A percentile compares a stretch with the other conserved stretches of the same genome.
Evolutionary conservation across 371 early-diverging fungal genomes (phyloP).

Genomic region (Coemansia sp.): DNA sequence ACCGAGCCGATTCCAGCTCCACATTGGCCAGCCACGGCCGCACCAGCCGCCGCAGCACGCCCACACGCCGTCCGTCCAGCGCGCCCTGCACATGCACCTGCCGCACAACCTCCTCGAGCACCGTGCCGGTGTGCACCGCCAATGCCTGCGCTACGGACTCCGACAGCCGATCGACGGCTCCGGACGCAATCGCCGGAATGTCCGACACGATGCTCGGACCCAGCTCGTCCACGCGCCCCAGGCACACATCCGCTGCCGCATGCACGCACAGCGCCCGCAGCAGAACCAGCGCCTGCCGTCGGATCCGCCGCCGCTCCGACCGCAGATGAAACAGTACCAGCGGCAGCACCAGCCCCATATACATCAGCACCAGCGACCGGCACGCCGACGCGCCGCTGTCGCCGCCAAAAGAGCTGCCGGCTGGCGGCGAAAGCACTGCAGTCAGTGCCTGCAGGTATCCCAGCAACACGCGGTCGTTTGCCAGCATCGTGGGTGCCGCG

Average conservation of each 20-base stretch:
- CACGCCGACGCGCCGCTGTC: conserved; percentile 63
- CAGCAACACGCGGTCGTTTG: conserved; percentile 60
- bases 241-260: conserved; percentile 64
- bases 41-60: conserved; percentile 72
- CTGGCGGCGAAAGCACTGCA: conserved; percentile 71
- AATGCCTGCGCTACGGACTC: conserved; percentile 50
- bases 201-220: conserved; percentile 77
- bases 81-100: conserved; percentile 71
- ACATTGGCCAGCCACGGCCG: conserved; percentile 87
- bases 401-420: conserved; percentile 52
- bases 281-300: conserved; percentile 77
- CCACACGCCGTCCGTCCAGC: conserved; percentile 55
- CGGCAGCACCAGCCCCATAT: conserved; percentile 68
- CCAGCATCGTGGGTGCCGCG: conserved; percentile 26
- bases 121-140: conserved; percentile 68
- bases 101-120: conserved; percentile 78
- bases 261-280: conserved; percentile 73
- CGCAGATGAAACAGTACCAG: conserved; percentile 82
- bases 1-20: conserved; percentile 59
- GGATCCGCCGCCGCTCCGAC: conserved; percentile 69
- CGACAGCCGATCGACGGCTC: conserved; percentile 54
- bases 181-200: conserved; percentile 76
- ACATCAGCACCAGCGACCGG: conserved; percentile 13
- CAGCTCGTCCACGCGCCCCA: conserved; percentile 69
- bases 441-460: conserved; percentile 66